Percentiles rank a stretch among this genome's conserved stretches.
phyloP scores from a whole-genome alignment of 352 stramenopile genomes.

The Phytophthora fragariaefolia region DNA sequence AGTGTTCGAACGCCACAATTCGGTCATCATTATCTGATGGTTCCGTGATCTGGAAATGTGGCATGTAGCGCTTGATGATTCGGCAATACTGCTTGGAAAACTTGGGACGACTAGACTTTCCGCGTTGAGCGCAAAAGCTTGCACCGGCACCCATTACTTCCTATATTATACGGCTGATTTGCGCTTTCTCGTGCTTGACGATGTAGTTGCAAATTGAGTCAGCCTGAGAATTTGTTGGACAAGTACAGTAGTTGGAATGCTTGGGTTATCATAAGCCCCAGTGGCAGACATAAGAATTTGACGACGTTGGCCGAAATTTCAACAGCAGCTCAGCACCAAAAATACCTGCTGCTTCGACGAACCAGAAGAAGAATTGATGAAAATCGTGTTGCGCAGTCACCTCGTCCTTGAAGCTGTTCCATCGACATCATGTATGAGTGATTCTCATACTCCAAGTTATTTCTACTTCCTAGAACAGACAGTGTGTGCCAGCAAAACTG shows the following conservation, averaged over 20 bases:
- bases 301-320: not conserved
- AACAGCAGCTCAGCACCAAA: not conserved
- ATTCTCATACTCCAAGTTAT: too few relatives aligned
- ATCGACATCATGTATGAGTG: too few relatives aligned
- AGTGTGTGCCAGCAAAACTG: too few relatives aligned
- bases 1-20: constrained; percentile 62
- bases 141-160: constrained; percentile 45
- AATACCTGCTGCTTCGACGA: too few relatives aligned
- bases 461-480: too few relatives aligned
- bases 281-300: not conserved
- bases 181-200: not conserved
- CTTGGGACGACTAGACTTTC: constrained; percentile 25
- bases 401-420: constrained; percentile 11
- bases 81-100: constrained; percentile 74
- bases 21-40: constrained; percentile 58
- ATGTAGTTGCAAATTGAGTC: constrained; percentile 18
- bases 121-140: constrained; percentile 24
- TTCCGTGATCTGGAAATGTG: constrained; percentile 61
- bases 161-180: constrained; percentile 3
- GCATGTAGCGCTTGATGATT: constrained; percentile 68
- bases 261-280: too few relatives aligned
- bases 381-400: too few relatives aligned
- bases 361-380: too few relatives aligned
- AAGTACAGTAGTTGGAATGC: too few relatives aligned
- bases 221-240: not conserved